Conservation (phyloP, 2,329 filamentous ascomycete species). For the Periconia sp. region DNA sequence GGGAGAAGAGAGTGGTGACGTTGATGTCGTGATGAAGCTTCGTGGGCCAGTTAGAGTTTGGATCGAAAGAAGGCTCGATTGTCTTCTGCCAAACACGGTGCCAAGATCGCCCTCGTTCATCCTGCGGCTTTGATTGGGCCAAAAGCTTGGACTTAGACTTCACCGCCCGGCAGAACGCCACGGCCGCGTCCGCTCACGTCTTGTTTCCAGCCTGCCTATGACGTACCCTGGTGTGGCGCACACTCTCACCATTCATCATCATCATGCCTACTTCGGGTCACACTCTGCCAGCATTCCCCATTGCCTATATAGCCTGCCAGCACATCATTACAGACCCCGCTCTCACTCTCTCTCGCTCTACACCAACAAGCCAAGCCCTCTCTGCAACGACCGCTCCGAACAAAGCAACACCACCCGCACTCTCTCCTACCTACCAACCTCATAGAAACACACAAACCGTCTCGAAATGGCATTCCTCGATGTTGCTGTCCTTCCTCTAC, state of each 20-base stretch:
- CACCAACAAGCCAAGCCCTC: too few relatives aligned
- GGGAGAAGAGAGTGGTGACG: background rate
- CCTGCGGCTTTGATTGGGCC: background rate
- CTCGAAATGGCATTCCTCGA: constrained; percentile 10
- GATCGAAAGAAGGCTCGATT: background rate
- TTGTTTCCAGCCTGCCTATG: background rate
- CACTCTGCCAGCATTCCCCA: background rate
- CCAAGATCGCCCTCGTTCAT: background rate
- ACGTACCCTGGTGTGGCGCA: constrained; percentile 1
- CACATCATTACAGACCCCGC: background rate
- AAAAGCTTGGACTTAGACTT: too few relatives aligned
- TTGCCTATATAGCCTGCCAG: background rate
- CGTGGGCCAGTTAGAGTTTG: background rate
- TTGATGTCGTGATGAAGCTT: background rate
- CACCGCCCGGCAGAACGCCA: too few relatives aligned
- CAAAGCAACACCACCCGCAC: too few relatives aligned
- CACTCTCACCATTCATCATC: background rate
- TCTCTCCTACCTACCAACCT: too few relatives aligned
- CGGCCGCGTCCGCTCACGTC: background rate
- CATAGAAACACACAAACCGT: too few relatives aligned
- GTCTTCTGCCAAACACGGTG: background rate
- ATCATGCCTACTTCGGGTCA: background rate
- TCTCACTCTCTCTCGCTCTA: background rate
- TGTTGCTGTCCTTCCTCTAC: constrained; percentile 59
- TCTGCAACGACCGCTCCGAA: too few relatives aligned